Base-by-base conservation (phyloP, 768 basidiomycete genomes). In the Phaeolepiota aurea region DNA sequence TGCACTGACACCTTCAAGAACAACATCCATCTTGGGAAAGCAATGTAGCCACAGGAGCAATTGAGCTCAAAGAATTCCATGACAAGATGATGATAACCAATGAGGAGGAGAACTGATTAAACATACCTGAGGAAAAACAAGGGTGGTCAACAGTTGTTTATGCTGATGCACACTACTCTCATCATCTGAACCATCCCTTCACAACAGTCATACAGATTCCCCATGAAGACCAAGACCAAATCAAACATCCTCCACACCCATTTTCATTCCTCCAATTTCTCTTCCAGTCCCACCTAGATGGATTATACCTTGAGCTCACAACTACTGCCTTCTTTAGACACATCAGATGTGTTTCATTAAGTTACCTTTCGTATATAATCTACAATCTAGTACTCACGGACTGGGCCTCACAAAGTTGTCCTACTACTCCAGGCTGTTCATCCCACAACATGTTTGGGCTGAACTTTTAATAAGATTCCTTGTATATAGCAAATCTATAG, bases 1-100 rank as follows among this genome's bases (percentile, higher is more conserved):
- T 58, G 28, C 31, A 20, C n/a, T 37, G 34, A 1, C 57, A 61
- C 42, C 51, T 58, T 21, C 15, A 21, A 14, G 44, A 48, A n/a
- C 22, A 35, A n/a, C 59, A 61, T 44, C 47, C 46, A 1, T 40
- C 39, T 3, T 56, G 46, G 52, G 33, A 46, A 32, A 5, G 37
- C 20, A 38, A 38, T 38, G 37, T 15, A 21, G 37, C 37, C 15
- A 10, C 20, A 38, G 37, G 37, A 20, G 25, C 25, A 7, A 38
- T 18, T 16, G 20, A 38, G n/a, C 37, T 38, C 20, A 38, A 20
- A 10, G 20, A 38, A 38, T 38, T 38, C 20, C 10, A 20, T 38
- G 37, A 38, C 16, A 38, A 20, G 20, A 38, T 38, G 9, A 21
- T 20, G 15, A 38, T 38, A 38, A 38, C 37, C n/a, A 15, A 38